These are phyloP conservation scores for Monosporascus sp. DNA, from an alignment of 2,329 filamentous ascomycete genomes.

Conservation along the genomic window DNA sequence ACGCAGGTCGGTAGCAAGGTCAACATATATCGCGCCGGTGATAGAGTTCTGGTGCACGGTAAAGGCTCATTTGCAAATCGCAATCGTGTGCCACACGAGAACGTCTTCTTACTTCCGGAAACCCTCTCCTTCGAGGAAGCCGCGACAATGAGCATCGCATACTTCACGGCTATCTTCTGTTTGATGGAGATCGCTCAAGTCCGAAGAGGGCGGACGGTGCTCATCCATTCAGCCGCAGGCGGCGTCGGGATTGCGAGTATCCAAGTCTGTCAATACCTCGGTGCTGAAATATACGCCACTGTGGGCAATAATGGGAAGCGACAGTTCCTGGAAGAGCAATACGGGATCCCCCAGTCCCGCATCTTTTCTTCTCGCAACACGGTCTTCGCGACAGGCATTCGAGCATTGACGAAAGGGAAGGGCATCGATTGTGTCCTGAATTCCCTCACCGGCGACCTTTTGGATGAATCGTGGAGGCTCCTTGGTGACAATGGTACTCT, in stretches of 20 bases:
- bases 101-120: constrained; percentile 2
- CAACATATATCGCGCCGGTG: neutral
- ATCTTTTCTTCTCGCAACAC: constrained; percentile 4
- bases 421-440: constrained; percentile 7
- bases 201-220: neutral
- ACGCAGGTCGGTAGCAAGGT: neutral
- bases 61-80: neutral
- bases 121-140: constrained; percentile 5
- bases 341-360: neutral
- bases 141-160: constrained; percentile 3
- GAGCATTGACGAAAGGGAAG: constrained; percentile 1
- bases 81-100: neutral
- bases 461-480: constrained; percentile 1
- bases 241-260: neutral
- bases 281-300: constrained; percentile 2
- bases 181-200: neutral
- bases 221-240: neutral
- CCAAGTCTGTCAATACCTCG: neutral
- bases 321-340: neutral
- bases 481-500: neutral
- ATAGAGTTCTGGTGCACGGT: neutral
- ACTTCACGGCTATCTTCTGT: constrained; percentile 1
- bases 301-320: constrained; percentile 5
- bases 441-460: constrained; percentile 4
- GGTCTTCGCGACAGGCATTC: neutral